phyloP scores from a whole-genome alignment of 805 yeast species.

The Candida verbasci region DNA sequence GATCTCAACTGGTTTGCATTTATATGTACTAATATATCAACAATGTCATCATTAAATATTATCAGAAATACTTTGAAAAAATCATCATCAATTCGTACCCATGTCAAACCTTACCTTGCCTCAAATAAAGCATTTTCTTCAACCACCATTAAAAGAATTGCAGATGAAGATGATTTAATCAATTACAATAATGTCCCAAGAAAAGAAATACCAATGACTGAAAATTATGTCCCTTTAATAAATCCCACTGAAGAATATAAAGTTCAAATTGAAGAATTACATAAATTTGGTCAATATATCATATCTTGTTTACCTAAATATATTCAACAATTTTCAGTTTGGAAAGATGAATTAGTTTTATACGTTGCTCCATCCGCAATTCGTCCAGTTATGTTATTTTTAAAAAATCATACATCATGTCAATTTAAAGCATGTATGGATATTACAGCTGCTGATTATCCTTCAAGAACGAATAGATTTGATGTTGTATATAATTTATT shows the following conservation, averaged over 20 bases:
- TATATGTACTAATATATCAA: too few relatives aligned
- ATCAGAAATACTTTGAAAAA: neutral
- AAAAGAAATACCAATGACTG: constrained; percentile 18
- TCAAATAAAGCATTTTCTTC: neutral
- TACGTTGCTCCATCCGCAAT: constrained; percentile 74
- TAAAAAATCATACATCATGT: constrained; percentile 73
- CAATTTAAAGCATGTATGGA: constrained; percentile 78
- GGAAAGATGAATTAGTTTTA: constrained; percentile 84
- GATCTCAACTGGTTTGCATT: too few relatives aligned
- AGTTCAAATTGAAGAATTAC: constrained; percentile 65
- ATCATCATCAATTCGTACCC: neutral
- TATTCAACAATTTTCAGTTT: constrained; percentile 78
- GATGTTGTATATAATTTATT: constrained; percentile 83
- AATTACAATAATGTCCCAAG: constrained; percentile 37
- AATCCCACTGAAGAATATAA: constrained; percentile 76
- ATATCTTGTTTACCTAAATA: constrained; percentile 77
- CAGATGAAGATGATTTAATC: constrained; percentile 21
- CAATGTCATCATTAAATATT: constrained; percentile 2
- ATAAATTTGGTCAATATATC: constrained; percentile 75
- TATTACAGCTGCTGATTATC: constrained; percentile 84
- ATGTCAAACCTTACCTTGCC: neutral
- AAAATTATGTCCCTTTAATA: constrained; percentile 45
- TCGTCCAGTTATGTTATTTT: constrained; percentile 63
- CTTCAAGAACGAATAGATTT: constrained; percentile 76
- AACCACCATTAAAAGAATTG: neutral